These are phyloP conservation scores for Pythium volutum DNA, from an alignment of 352 stramenopile genomes.

Conservation along the genomic window DNA sequence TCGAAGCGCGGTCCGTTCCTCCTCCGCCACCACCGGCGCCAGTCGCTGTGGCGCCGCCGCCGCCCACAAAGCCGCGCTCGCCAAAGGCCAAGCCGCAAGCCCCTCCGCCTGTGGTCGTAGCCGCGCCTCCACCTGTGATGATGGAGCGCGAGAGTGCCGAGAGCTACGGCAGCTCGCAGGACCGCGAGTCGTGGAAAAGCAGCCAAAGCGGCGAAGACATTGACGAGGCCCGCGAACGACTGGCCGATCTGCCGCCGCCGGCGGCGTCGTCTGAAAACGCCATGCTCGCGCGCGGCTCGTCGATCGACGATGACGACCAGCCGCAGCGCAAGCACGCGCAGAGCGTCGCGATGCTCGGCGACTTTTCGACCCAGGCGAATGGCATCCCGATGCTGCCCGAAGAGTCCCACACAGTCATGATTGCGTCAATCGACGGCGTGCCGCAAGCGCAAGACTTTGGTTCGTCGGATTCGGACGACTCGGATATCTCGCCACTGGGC, in stretches of 20 bases:
- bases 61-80: not conserved
- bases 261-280: not conserved
- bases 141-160: slow-evolving; percentile 6
- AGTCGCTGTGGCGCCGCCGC: not conserved
- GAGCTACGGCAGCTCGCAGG: slow-evolving; percentile 5
- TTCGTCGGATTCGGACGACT: slow-evolving; percentile 13
- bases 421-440: slow-evolving; percentile 58
- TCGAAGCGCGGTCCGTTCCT: not conserved
- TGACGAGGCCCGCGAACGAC: slow-evolving; percentile 21
- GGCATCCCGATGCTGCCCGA: slow-evolving; percentile 59
- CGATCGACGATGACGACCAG: slow-evolving; percentile 17
- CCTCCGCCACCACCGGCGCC: not conserved
- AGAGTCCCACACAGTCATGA: slow-evolving; percentile 42
- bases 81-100: not conserved
- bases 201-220: slow-evolving; percentile 22
- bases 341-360: slow-evolving; percentile 67
- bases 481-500: slow-evolving; percentile 30
- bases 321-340: slow-evolving; percentile 46
- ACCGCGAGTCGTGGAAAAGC: slow-evolving; percentile 23
- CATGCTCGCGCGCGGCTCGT: slow-evolving; percentile 15
- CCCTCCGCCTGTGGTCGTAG: not conserved
- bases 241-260: slow-evolving; percentile 6
- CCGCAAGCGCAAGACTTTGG: slow-evolving; percentile 30
- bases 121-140: not conserved
- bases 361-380: slow-evolving; percentile 65